phyloP scores from a whole-genome alignment of 306 rosid genomes.

The Citrullus mucosospermus region DNA sequence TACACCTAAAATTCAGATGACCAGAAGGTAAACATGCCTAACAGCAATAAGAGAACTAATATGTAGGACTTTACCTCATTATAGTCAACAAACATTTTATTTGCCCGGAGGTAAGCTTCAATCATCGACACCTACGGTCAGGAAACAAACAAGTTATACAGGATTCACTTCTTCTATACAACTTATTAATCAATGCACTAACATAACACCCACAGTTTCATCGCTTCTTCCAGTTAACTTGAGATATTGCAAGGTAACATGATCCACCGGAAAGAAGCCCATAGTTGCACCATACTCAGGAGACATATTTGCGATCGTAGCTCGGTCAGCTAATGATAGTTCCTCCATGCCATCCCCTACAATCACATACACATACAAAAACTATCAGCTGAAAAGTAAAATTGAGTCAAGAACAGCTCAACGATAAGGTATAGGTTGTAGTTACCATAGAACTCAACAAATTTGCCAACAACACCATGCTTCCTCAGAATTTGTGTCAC shows the following conservation, averaged over 20 bases:
- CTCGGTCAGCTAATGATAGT: constrained; percentile 89
- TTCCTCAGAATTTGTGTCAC: constrained; percentile 86
- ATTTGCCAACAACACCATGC: constrained; percentile 94
- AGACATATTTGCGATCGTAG: constrained; percentile 98
- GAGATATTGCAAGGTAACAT: constrained; percentile 87
- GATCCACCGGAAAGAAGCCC: constrained; percentile 98
- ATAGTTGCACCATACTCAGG: constrained; percentile 99
- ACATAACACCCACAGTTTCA: constrained; percentile 54
- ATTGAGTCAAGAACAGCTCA: background rate
- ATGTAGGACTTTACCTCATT: constrained; percentile 39
- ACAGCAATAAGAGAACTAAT: background rate
- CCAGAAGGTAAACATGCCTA: background rate
- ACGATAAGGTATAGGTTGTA: background rate
- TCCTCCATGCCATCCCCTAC: constrained; percentile 88
- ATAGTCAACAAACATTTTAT: constrained; percentile 85
- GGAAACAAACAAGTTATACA: constrained; percentile 16
- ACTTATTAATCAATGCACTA: background rate
- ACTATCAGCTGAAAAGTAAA: background rate
- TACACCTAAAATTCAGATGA: background rate
- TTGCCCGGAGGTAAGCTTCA: constrained; percentile 90
- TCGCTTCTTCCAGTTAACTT: constrained; percentile 89
- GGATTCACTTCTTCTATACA: background rate
- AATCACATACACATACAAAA: constrained; percentile 20
- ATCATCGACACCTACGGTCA: constrained; percentile 66
- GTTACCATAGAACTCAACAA: constrained; percentile 89